Evolutionary conservation across 1,284 basidiomycete genomes (phyloP), one percentile per base, ranked within the genome.

Genomic region (Ganoderma lucidum): DNA sequence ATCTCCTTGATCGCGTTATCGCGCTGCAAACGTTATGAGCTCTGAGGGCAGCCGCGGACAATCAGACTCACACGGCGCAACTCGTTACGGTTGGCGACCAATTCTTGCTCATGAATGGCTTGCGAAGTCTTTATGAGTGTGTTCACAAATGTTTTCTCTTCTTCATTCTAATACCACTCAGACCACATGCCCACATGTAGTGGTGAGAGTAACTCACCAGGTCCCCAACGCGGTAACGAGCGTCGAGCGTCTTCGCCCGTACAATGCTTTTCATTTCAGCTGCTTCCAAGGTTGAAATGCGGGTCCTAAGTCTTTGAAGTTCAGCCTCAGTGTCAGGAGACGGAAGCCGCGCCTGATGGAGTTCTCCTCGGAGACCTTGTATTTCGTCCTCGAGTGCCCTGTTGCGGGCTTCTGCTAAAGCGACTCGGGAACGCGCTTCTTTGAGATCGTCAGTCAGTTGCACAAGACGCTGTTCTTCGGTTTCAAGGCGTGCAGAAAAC

Each of bases 61-160:
- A 15, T 74, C 76, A 45, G 48, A 83, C 82, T 65, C 79, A 70
- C 72, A 37, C 72, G 77, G 68, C 81, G 76, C 3, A 84, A 73
- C 56, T 84, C 82, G 66, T 84, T 84, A 28, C 79, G 78, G 58
- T 81, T 82, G 19, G 78, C 75, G 9, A 81, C 75, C 10, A 83
- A 67, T 63, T 80, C 78, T 66, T 82, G 80, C 65, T 83, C 80
- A 62, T 82, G 77, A 10, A 78, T 76, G 2, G 78, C 67, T 65
- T 81, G 79, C 2, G 80, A 78, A 3, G 79, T 80, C 37, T 78
- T 75, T 9, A 79, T 68, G 3, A 83, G 74, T 4, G 72, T 74
- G 60, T 79, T 76, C 30, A 82, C 78, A 58, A 83, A 81, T 1
- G 69, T 63, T 68, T 79, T 82, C 70, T 84, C 83, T 68, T 80